Evolutionary conservation across 352 stramenopile genomes (phyloP), one percentile per base, ranked within the genome.

Genomic region (Phytophthora sp.): DNA sequence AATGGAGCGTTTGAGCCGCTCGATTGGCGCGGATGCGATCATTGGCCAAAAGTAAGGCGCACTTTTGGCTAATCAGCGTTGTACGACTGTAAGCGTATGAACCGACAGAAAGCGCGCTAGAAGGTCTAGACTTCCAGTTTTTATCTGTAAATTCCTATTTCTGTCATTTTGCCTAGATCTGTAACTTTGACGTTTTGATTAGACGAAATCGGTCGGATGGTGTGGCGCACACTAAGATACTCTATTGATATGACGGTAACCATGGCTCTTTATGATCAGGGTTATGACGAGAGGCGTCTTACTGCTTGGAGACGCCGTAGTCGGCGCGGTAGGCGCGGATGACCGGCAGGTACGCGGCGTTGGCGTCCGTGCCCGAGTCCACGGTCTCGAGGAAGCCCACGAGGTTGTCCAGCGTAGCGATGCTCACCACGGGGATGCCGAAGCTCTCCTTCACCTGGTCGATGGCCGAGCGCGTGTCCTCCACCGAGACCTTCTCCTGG

Each of bases 401-500:
- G 21, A 99, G 79, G 62, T 96, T 87, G 52, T 98, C 94, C 24
- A 99, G 76, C 42, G 88, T 94, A 17, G 97, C 92, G 72, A 99
- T 98, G 45, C 92, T 98, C 28, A 98, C 69, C 9, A 99, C 95
- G 6, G 94, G 92, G 37, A 99, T 95, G 18, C 71, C 58, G 50
- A 97, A 95, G 58, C 89, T 91, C 67, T 93, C 82, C 54, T 84
- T 83, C 15, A 99, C 95, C 31, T 94, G 84, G 69, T 98, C 91
- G 46, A 99, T 97, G 18, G 97, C 96, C 38, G 94, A 98, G 27
- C 97, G 76, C 26, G 87, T 84, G 83, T 98, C 91, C 13, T 96
- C 88, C 39, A 96, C 75, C 21, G 92, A 97, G 52, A 95, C 88
- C 70, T 98, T 98, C 69, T 99, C 98, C 62, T 99, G 96, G 58